Percentiles rank a stretch among this genome's conserved stretches.
These are phyloP conservation scores for Pyracantha coccinea DNA, from an alignment of 331 rosid genomes.

Conservation along the genomic window DNA sequence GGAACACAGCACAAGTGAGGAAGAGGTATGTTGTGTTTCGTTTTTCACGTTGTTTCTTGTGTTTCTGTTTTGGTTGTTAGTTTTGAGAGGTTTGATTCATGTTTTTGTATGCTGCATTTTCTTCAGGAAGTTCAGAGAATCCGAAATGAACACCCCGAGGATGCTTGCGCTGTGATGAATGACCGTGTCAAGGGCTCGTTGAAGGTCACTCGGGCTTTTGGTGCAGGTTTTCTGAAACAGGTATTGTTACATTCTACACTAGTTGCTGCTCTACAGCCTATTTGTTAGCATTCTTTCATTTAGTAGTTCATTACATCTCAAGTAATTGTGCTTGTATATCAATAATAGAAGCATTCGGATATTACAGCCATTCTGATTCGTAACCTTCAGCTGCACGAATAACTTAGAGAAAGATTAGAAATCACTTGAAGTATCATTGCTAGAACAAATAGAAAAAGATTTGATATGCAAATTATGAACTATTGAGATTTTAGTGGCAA, in stretches of 20 bases:
- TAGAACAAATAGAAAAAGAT: not conserved
- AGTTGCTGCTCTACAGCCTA: not conserved
- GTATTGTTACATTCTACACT: constrained; percentile 20
- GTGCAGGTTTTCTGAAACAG: constrained; percentile 99
- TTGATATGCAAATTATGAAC: not conserved
- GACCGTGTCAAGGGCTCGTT: constrained; percentile 96
- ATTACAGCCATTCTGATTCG: not conserved
- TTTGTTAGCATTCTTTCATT: not conserved
- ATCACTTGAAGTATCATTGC: not conserved
- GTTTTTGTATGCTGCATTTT: constrained; percentile 1
- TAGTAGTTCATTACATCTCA: not conserved
- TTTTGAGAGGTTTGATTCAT: constrained; percentile 10
- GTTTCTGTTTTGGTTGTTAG: not conserved
- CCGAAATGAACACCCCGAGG: constrained; percentile 73
- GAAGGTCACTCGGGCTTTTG: constrained; percentile 94
- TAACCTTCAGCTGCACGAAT: not conserved
- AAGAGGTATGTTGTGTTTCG: constrained; percentile 42
- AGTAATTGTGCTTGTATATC: not conserved
- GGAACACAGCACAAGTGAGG: constrained; percentile 81
- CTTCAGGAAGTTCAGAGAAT: constrained; percentile 86
- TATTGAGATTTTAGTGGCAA: not conserved
- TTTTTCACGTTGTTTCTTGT: not conserved
- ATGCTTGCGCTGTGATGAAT: constrained; percentile 66
- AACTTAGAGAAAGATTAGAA: not conserved
- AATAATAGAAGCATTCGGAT: not conserved